A percentile compares a stretch with the other conserved stretches of the same genome.
These are phyloP conservation scores for Syzygium malaccense DNA, from an alignment of 441 rosid species.

Conservation along the genomic window DNA sequence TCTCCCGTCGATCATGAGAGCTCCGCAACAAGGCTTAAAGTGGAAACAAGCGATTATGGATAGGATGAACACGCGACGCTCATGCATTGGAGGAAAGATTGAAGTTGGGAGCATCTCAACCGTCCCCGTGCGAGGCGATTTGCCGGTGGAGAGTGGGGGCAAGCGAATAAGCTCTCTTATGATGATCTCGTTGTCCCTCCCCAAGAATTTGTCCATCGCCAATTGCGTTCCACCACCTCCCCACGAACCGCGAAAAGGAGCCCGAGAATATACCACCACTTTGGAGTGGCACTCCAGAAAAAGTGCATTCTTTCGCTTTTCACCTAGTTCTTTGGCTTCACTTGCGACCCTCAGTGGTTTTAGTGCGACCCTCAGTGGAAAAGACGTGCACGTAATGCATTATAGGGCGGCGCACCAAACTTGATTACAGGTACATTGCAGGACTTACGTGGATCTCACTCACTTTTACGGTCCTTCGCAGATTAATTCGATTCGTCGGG, in stretches of 20 bases:
- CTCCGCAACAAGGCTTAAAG: neutral
- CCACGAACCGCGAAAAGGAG: neutral
- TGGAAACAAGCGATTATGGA: neutral
- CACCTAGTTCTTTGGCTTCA: neutral
- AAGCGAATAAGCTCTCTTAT: neutral
- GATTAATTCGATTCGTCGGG: neutral
- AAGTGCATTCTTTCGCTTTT: neutral
- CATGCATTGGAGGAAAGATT: neutral
- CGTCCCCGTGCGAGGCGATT: neutral
- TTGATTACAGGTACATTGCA: too few species aligned
- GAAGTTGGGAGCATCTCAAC: neutral
- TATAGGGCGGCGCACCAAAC: neutral
- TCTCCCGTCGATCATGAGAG: neutral
- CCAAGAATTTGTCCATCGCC: neutral
- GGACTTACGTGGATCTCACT: neutral
- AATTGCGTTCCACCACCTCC: neutral
- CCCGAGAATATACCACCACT: neutral
- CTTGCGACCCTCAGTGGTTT: neutral
- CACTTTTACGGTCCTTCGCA: neutral
- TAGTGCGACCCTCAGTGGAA: neutral
- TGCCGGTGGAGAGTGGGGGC: neutral
- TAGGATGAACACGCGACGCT: neutral
- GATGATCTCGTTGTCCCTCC: neutral
- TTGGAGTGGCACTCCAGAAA: neutral
- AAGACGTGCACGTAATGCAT: neutral